Percentiles rank a stretch among this genome's conserved stretches.
Evolutionary conservation across 1,284 basidiomycete genomes (phyloP).

Genomic region (Omphalotus olearius): DNA sequence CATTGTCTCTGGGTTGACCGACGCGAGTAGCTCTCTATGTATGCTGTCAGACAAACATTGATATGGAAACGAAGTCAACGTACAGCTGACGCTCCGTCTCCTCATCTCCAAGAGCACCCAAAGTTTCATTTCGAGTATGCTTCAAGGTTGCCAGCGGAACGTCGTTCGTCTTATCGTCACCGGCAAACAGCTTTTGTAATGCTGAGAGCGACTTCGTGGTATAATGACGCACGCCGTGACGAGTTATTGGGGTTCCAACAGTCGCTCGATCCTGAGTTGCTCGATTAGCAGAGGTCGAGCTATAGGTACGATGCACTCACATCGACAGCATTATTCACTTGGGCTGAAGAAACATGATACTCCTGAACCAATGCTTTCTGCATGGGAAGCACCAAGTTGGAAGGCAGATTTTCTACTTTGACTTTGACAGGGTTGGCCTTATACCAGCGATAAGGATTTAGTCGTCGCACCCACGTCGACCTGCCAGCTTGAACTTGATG

Average conservation of each 20-base stretch:
- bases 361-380: constrained; percentile 72
- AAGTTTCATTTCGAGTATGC: constrained; percentile 41
- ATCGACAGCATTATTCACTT: constrained; percentile 24
- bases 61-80: constrained; percentile 23
- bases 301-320: constrained; percentile 21
- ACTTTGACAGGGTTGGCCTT: constrained; percentile 71
- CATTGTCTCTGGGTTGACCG: constrained; percentile 48
- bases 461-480: constrained; percentile 66
- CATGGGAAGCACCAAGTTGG: constrained; percentile 71
- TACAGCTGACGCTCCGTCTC: constrained; percentile 73
- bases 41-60: constrained; percentile 2
- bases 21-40: constrained; percentile 61
- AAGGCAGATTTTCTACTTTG: constrained; percentile 66
- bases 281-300: background rate
- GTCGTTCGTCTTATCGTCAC: constrained; percentile 51
- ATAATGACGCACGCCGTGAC: constrained; percentile 39
- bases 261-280: constrained; percentile 2
- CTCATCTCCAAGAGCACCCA: constrained; percentile 41
- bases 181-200: constrained; percentile 65
- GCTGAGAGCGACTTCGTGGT: constrained; percentile 53
- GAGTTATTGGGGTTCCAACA: constrained; percentile 13
- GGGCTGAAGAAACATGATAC: constrained; percentile 36
- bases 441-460: constrained; percentile 90
- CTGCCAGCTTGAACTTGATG: constrained; percentile 50
- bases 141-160: constrained; percentile 59